Base-by-base conservation (phyloP, 2,329 filamentous ascomycete species). In the Spiromastix sp. region DNA sequence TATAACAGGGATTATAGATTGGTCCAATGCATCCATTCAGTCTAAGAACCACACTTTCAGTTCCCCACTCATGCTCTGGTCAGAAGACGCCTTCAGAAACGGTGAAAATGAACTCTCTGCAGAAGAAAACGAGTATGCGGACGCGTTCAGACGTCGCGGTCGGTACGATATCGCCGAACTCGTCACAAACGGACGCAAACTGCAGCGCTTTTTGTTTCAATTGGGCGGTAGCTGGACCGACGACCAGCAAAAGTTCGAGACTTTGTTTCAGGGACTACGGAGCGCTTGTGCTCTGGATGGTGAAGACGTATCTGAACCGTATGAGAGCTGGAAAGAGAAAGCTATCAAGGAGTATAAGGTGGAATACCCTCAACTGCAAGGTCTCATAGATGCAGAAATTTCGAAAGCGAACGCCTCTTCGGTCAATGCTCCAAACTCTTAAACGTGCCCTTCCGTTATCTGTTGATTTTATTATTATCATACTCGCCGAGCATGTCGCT, bases 151-250 rank as follows among this genome's bases (percentile, higher is more conserved):
- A 12, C 22, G 24, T 6, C 32, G 32, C 11, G 24, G 24, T 12
- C 22, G 32, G 11, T 18, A 15, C 18, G 32, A 34, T 10, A 27
- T 34, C 16, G 32, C 32, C n/a, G 32, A 34, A 9, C 27, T 34
- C 4, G 32, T 34, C 4, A 16, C 29, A 4, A 16, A 20, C 2
- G 32, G 32, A 17, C 32, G 32, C 5, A 20, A 8, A 22, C 24
- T 34, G 24, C 32, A 34, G 32, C 32, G 32, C 3, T 28, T 34
- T 13, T 19, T 28, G 13, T 34, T 27, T 26, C 29, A 24, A 4
- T 15, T 34, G 24, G 32, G 32, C n/a, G 32, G 29, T 20, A 34
- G 32, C 17, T 34, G 32, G 32, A 34, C 32, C 7, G 24, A 12
- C 10, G 32, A 34, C 10, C 24, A 34, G 24, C 11, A 26, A 10